Conservation (phyloP, 371 early-diverging fungal genomes). For the Mortierella sp. region DNA sequence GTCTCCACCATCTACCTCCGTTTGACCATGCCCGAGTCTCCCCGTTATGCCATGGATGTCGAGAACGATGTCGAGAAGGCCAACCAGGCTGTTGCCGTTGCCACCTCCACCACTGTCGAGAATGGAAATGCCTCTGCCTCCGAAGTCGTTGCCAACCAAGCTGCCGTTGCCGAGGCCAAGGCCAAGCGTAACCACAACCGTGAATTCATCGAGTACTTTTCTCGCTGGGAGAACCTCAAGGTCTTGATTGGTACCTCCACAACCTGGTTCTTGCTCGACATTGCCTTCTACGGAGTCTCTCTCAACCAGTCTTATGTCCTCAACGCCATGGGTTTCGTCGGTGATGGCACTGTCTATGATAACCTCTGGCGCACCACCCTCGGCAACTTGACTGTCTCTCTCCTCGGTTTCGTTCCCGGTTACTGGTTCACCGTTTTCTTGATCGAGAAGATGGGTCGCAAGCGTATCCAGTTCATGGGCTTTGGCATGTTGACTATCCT, state of each 20-base stretch:
- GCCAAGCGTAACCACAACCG: constrained; percentile 44
- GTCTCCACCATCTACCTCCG: constrained; percentile 83
- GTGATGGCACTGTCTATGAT: constrained; percentile 32
- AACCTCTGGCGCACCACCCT: constrained; percentile 46
- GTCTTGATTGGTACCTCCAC: constrained; percentile 60
- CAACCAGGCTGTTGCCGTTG: constrained; percentile 50
- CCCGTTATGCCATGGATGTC: constrained; percentile 84
- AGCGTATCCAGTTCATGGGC: constrained; percentile 78
- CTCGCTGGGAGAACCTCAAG: constrained; percentile 62
- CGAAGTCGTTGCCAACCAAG: constrained; percentile 42
- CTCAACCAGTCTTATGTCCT: constrained; percentile 77
- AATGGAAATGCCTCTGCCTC: constrained; percentile 9
- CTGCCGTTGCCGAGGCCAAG: constrained; percentile 54
- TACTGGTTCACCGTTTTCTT: constrained; percentile 80
- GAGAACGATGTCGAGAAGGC: constrained; percentile 65
- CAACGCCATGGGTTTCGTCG: constrained; percentile 39
- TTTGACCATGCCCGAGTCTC: constrained; percentile 90
- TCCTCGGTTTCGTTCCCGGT: constrained; percentile 72
- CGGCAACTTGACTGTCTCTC: constrained; percentile 56
- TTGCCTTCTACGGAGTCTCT: constrained; percentile 80
- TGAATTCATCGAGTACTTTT: constrained; percentile 61
- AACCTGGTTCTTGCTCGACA: constrained; percentile 74
- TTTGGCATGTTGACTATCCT: constrained; percentile 74
- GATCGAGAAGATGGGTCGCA: constrained; percentile 80
- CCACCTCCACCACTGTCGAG: constrained; percentile 59